Percentiles rank a stretch among this genome's conserved stretches.
Evolutionary conservation across 176 grass and related monocot genomes (phyloP).

Genomic region (Oryza glumipatula): DNA sequence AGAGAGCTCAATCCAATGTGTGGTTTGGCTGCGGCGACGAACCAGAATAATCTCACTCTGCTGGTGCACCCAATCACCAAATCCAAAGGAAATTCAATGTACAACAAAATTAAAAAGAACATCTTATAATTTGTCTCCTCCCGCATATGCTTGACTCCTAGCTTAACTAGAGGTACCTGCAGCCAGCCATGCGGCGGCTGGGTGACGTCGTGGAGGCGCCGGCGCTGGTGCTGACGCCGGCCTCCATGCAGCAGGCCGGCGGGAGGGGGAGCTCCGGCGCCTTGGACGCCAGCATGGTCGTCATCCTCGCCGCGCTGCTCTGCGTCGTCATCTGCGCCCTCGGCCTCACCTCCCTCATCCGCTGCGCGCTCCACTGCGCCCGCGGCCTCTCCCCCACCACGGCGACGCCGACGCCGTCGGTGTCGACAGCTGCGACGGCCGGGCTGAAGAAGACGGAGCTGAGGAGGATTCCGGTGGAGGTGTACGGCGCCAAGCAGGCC

Average conservation of each 20-base stretch:
- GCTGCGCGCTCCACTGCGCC: slow-evolving; percentile 52
- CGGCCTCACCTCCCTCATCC: slow-evolving; percentile 64
- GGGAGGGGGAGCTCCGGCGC: slow-evolving; percentile 15
- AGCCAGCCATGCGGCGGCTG: neutral
- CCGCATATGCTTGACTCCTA: neutral
- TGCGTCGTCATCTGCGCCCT: slow-evolving; percentile 68
- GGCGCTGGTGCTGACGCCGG: neutral
- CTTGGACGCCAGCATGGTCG: slow-evolving; percentile 66
- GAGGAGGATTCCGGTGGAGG: slow-evolving; percentile 61
- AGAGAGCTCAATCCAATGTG: too few species aligned
- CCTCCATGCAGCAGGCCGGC: neutral
- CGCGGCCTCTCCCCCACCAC: slow-evolving; percentile 35
- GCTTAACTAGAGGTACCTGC: neutral
- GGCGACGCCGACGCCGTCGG: too few species aligned
- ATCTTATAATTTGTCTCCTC: too few species aligned
- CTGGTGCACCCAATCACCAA: too few species aligned
- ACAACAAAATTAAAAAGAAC: too few species aligned
- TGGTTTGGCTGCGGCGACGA: too few species aligned
- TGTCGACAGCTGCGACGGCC: neutral
- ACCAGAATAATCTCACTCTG: too few species aligned
- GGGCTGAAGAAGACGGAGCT: slow-evolving; percentile 60
- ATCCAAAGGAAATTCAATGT: too few species aligned
- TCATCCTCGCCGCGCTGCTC: slow-evolving; percentile 76
- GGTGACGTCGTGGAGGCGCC: neutral
- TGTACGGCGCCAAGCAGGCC: slow-evolving; percentile 40